Evolutionary conservation across 176 grass and related monocot species (phyloP).

Genomic region (Phragmites australis): DNA sequence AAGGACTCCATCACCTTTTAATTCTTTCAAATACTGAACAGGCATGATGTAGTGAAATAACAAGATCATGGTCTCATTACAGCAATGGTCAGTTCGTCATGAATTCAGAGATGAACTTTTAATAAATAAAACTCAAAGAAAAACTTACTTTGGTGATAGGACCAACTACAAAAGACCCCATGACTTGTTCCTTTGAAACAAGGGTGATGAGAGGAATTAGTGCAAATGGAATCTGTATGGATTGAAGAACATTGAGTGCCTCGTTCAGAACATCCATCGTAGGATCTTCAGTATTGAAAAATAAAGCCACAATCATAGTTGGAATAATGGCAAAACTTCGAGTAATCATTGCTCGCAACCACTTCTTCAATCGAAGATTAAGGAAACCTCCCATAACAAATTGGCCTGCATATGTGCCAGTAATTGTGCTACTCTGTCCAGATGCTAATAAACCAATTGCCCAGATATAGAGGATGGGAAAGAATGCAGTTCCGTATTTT

Average conservation of each 20-base stretch:
- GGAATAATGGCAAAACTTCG: slow-evolving; percentile 89
- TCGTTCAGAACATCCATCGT: slow-evolving; percentile 93
- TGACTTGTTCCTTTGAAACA: slow-evolving; percentile 90
- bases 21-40: neutral
- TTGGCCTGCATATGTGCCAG: slow-evolving; percentile 90
- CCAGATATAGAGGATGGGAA: slow-evolving; percentile 96
- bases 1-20: neutral
- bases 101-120: neutral
- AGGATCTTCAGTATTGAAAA: slow-evolving; percentile 90
- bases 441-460: slow-evolving; percentile 86
- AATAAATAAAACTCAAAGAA: slow-evolving; percentile 13
- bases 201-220: slow-evolving; percentile 88
- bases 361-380: slow-evolving; percentile 96
- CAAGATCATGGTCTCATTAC: neutral
- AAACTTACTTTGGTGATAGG: slow-evolving; percentile 79
- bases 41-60: neutral
- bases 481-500: slow-evolving; percentile 70
- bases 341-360: slow-evolving; percentile 80
- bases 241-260: slow-evolving; percentile 94
- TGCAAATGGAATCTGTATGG: slow-evolving; percentile 96
- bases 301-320: slow-evolving; percentile 85
- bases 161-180: slow-evolving; percentile 80
- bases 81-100: neutral
- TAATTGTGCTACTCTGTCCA: slow-evolving; percentile 92
- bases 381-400: slow-evolving; percentile 95